A percentile compares a stretch with the other conserved stretches of the same genome.
Evolutionary conservation across 2,329 filamentous ascomycete genomes (phyloP).

Genomic region (Capronia americana): DNA sequence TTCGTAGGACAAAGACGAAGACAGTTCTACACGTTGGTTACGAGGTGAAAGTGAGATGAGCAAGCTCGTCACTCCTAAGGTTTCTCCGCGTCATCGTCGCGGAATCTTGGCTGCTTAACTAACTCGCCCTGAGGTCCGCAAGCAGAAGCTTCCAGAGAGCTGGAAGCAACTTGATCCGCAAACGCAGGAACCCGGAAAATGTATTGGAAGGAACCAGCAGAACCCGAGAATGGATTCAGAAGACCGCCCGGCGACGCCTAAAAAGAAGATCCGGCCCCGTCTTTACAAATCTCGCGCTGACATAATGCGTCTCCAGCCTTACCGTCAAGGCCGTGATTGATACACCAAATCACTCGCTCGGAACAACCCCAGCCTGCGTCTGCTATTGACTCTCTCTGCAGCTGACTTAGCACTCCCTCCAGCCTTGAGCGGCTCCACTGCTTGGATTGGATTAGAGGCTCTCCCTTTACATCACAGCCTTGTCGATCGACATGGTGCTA

Average conservation of each 20-base stretch:
- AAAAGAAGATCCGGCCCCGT: not conserved
- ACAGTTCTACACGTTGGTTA: not conserved
- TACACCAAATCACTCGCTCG: not conserved
- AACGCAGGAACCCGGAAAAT: not conserved
- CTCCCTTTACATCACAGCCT: slow-evolving; percentile 22
- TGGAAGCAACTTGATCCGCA: slow-evolving; percentile 9
- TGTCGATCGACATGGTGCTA: slow-evolving; percentile 6
- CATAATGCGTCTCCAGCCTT: not conserved
- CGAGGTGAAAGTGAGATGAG: not conserved
- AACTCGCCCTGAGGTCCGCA: too few relatives aligned
- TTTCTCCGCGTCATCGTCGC: not conserved
- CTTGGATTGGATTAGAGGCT: slow-evolving; percentile 9
- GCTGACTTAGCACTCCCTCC: slow-evolving; percentile 13
- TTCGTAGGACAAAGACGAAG: not conserved
- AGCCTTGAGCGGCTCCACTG: slow-evolving; percentile 9
- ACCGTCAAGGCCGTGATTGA: not conserved
- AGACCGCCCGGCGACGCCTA: not conserved
- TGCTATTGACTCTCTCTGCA: not conserved
- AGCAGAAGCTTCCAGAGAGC: slow-evolving; percentile 2
- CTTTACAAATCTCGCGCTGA: not conserved
- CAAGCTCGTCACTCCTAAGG: not conserved
- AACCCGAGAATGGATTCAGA: slow-evolving; percentile 6
- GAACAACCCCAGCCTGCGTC: slow-evolving; percentile 2
- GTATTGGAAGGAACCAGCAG: not conserved
- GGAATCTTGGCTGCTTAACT: slow-evolving; percentile 1